These are phyloP conservation scores for Diophrys sp. DNA, from an alignment of 73 alveolate species.

Conservation along the genomic window DNA sequence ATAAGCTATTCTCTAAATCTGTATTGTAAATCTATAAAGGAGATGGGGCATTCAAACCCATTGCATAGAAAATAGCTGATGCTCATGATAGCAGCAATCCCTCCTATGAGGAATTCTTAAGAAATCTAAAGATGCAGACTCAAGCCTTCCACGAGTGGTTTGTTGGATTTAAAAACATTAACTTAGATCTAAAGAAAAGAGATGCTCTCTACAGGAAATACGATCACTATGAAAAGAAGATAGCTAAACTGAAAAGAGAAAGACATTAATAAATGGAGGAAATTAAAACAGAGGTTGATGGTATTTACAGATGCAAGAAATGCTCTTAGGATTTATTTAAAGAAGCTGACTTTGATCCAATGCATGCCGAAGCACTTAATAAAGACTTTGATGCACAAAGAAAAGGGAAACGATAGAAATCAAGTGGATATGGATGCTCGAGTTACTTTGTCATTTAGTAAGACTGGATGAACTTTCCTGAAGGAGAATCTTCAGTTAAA, in stretches of 20 bases:
- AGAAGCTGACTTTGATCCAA: no score
- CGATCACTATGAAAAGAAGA: conserved; percentile 7
- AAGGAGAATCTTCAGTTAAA: neutral
- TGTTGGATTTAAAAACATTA: conserved; percentile 4
- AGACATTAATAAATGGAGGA: no score
- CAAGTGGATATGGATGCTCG: conserved; percentile 1
- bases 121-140: neutral
- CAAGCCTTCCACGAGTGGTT: conserved; percentile 2
- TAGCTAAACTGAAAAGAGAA: neutral
- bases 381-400: neutral
- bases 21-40: neutral
- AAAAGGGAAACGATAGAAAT: neutral
- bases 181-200: conserved; percentile 1
- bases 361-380: neutral
- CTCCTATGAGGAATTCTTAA: conserved; percentile 7
- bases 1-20: neutral
- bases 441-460: neutral
- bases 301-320: no score
- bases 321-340: no score
- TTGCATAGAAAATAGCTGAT: neutral
- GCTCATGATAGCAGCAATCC: neutral
- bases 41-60: neutral
- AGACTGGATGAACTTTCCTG: conserved; percentile 2
- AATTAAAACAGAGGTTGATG: no score
- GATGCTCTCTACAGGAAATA: neutral